Conservation (phyloP, 352 stramenopile genomes). For the Phytophthora sp. region DNA sequence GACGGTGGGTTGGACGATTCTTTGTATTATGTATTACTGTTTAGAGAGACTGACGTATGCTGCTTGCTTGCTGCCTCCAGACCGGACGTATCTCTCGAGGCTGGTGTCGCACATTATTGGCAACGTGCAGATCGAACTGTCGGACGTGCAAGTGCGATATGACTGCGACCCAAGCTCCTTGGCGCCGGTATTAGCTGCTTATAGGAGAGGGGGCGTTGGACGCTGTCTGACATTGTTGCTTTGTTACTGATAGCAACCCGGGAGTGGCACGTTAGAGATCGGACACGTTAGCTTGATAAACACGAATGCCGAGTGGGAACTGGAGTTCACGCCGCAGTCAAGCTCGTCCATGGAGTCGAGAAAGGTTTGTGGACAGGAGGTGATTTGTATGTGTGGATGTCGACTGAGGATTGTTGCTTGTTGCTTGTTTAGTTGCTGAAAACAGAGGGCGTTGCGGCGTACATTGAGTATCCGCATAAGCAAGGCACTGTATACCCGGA, state of each 20-base stretch:
- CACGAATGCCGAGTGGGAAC: conserved; percentile 75
- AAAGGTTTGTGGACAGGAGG: conserved; percentile 50
- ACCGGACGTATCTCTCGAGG: conserved; percentile 84
- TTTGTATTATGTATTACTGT: background rate
- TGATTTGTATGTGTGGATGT: background rate
- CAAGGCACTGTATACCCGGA: conserved; percentile 1
- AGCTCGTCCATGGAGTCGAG: conserved; percentile 79
- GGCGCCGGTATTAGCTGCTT: conserved; percentile 52
- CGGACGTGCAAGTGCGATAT: conserved; percentile 84
- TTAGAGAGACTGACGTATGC: background rate
- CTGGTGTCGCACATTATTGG: conserved; percentile 86
- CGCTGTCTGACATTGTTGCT: conserved; percentile 6
- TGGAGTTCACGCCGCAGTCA: conserved; percentile 78
- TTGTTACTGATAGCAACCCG: conserved; percentile 51
- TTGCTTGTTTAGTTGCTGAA: conserved; percentile 54
- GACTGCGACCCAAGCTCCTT: conserved; percentile 72
- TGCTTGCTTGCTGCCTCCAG: conserved; percentile 27
- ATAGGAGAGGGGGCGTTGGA: background rate
- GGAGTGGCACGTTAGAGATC: conserved; percentile 75
- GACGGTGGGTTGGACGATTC: conserved; percentile 33
- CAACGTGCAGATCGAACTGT: conserved; percentile 88
- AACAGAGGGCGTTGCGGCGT: conserved; percentile 69
- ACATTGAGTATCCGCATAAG: conserved; percentile 68
- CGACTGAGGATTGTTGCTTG: conserved; percentile 7
- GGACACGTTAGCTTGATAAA: conserved; percentile 74